A percentile compares a stretch with the other conserved stretches of the same genome.
These are phyloP conservation scores for Nadsonia fulvescens DNA, from an alignment of 805 yeast genomes.

Conservation along the genomic window DNA sequence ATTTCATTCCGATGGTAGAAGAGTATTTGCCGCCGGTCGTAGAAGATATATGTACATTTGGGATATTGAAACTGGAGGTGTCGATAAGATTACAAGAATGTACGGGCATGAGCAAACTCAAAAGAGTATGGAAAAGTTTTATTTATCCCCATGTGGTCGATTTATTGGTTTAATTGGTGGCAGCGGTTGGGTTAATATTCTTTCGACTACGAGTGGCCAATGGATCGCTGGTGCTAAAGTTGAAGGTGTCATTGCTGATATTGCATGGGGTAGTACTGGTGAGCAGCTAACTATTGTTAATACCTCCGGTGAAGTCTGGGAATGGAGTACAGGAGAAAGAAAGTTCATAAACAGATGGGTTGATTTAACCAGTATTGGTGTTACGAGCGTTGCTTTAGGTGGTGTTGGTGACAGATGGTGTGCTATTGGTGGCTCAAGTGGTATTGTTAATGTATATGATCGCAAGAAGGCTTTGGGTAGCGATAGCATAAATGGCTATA, in stretches of 20 bases:
- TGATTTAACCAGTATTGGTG: constrained; percentile 73
- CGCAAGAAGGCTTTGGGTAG: constrained; percentile 19
- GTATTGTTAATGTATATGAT: constrained; percentile 79
- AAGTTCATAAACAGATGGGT: constrained; percentile 53
- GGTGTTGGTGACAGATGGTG: constrained; percentile 59
- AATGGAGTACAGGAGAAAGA: constrained; percentile 39
- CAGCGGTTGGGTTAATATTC: constrained; percentile 78
- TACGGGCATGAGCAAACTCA: constrained; percentile 85
- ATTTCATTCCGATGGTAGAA: constrained; percentile 35
- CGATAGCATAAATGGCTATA: no score
- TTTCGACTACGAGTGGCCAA: constrained; percentile 65
- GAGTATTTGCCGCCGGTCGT: constrained; percentile 75
- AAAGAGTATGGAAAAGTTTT: constrained; percentile 73
- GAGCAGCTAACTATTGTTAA: constrained; percentile 41
- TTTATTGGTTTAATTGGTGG: constrained; percentile 65
- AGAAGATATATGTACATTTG: constrained; percentile 84
- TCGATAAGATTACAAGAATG: constrained; percentile 73
- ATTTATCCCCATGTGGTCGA: constrained; percentile 52
- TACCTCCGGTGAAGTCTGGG: constrained; percentile 78
- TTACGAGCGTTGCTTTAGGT: constrained; percentile 60
- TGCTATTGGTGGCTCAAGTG: constrained; percentile 79
- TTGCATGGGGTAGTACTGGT: constrained; percentile 41
- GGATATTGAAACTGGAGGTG: constrained; percentile 57
- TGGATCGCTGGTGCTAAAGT: constrained; percentile 76
- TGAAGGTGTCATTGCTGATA: constrained; percentile 74